Evolutionary conservation across 2,329 filamentous ascomycete species (phyloP).

Genomic region (Aspergillus chevalieri): DNA sequence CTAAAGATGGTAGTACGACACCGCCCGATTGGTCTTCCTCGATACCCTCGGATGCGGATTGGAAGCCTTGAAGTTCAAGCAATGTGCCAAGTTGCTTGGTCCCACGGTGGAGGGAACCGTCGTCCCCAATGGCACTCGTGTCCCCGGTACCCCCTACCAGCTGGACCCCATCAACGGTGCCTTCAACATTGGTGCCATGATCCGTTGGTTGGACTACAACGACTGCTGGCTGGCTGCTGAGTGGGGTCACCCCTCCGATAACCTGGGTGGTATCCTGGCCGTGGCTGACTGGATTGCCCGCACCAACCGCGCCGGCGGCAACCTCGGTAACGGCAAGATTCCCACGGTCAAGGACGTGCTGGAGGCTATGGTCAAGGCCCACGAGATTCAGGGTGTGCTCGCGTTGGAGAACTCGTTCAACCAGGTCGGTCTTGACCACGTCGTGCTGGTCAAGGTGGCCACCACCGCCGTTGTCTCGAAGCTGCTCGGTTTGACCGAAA

Average conservation of each 20-base stretch:
- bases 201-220: conserved; percentile 99
- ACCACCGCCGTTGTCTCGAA: conserved; percentile 90
- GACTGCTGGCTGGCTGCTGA: conserved; percentile 99
- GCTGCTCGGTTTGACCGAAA: conserved; percentile 83
- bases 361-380: conserved; percentile 97
- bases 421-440: conserved; percentile 96
- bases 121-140: conserved; percentile 85
- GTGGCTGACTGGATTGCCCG: conserved; percentile 97
- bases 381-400: conserved; percentile 96
- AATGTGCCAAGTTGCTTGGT: conserved; percentile 91
- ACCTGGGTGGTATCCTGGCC: conserved; percentile 91
- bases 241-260: conserved; percentile 98
- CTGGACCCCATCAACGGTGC: conserved; percentile 92
- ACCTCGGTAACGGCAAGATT: conserved; percentile 64
- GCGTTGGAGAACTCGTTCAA: conserved; percentile 98
- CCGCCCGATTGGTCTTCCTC: conserved; percentile 90
- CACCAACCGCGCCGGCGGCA: conserved; percentile 81
- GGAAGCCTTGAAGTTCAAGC: conserved; percentile 89
- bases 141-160: conserved; percentile 87
- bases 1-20: conserved; percentile 60
- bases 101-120: conserved; percentile 84
- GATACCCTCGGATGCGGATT: conserved; percentile 96
- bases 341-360: conserved; percentile 86
- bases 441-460: conserved; percentile 95
- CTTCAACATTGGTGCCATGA: conserved; percentile 99